These are phyloP conservation scores for Fusarium sp. DNA, from an alignment of 2,329 filamentous ascomycete genomes.

Conservation along the genomic window DNA sequence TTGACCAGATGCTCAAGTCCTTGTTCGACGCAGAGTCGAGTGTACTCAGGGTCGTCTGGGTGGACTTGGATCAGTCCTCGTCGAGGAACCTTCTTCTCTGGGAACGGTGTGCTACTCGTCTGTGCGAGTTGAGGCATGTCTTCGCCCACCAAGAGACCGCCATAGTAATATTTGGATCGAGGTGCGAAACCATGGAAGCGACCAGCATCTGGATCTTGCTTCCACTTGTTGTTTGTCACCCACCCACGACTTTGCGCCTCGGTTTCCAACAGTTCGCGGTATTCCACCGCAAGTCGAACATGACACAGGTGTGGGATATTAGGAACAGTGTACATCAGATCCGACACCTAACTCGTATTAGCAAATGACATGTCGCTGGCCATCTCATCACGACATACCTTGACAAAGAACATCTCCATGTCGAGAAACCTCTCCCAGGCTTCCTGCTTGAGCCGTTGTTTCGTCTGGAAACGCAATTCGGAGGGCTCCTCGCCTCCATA, in stretches of 20 bases:
- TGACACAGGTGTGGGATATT: slow-evolving; percentile 68
- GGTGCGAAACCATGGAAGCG: slow-evolving; percentile 66
- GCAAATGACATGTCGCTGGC: neutral
- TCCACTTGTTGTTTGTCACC: slow-evolving; percentile 64
- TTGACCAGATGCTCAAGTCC: slow-evolving; percentile 65
- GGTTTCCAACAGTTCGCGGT: slow-evolving; percentile 67
- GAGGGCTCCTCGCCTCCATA: slow-evolving; percentile 60
- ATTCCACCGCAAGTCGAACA: slow-evolving; percentile 66
- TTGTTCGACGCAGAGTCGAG: slow-evolving; percentile 65
- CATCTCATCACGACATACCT: slow-evolving; percentile 55
- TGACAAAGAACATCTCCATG: slow-evolving; percentile 74
- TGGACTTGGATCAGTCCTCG: slow-evolving; percentile 63
- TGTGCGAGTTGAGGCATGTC: slow-evolving; percentile 58
- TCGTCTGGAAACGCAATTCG: slow-evolving; percentile 54
- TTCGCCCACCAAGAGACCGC: slow-evolving; percentile 65
- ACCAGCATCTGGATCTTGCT: slow-evolving; percentile 64
- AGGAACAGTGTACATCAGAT: slow-evolving; percentile 69
- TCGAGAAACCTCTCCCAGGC: slow-evolving; percentile 65
- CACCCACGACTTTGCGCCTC: slow-evolving; percentile 58
- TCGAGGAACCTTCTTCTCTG: slow-evolving; percentile 65
- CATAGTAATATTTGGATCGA: slow-evolving; percentile 67
- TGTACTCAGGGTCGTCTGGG: slow-evolving; percentile 68
- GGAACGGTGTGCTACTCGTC: slow-evolving; percentile 65
- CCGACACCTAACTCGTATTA: slow-evolving; percentile 61
- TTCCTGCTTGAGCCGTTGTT: slow-evolving; percentile 59